phyloP scores from a whole-genome alignment of 2,329 filamentous ascomycete species.

The Colletotrichum sp. region DNA sequence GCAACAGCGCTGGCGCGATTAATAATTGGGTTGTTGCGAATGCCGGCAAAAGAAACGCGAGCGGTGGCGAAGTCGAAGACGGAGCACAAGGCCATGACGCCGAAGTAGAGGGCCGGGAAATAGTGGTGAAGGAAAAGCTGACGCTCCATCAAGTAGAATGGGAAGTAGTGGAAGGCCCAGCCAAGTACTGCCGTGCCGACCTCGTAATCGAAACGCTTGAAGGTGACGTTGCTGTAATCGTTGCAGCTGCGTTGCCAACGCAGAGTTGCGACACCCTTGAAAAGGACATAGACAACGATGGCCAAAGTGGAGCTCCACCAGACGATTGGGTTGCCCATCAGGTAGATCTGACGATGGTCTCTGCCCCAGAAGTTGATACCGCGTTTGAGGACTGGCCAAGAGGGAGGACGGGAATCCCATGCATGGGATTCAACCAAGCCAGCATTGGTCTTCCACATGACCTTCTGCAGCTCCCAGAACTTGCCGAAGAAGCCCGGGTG shows the following conservation, averaged over 20 bases:
- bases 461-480: constrained; percentile 95
- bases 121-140: constrained; percentile 99
- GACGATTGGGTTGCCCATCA: constrained; percentile 91
- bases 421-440: constrained; percentile 95
- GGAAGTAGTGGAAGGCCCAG: constrained; percentile 99
- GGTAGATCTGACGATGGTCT: constrained; percentile 92
- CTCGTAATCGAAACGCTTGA: constrained; percentile 98
- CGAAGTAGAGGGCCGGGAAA: constrained; percentile 96
- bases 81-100: constrained; percentile 87
- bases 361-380: constrained; percentile 99
- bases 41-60: constrained; percentile 70
- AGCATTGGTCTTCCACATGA: constrained; percentile 99
- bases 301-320: constrained; percentile 90
- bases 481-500: constrained; percentile 96
- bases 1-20: constrained; percentile 75
- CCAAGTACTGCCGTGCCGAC: constrained; percentile 88
- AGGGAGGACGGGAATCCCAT: constrained; percentile 94
- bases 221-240: constrained; percentile 81
- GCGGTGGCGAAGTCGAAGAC: constrained; percentile 84
- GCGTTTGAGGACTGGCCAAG: constrained; percentile 89
- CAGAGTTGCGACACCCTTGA: constrained; percentile 87
- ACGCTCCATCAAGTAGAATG: constrained; percentile 97
- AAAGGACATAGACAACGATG: constrained; percentile 75
- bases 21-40: constrained; percentile 73
- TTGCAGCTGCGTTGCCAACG: constrained; percentile 93